Evolutionary conservation across 768 basidiomycete species (phyloP), one percentile per base, ranked within the genome.

Genomic region (Leccinum boreale): DNA sequence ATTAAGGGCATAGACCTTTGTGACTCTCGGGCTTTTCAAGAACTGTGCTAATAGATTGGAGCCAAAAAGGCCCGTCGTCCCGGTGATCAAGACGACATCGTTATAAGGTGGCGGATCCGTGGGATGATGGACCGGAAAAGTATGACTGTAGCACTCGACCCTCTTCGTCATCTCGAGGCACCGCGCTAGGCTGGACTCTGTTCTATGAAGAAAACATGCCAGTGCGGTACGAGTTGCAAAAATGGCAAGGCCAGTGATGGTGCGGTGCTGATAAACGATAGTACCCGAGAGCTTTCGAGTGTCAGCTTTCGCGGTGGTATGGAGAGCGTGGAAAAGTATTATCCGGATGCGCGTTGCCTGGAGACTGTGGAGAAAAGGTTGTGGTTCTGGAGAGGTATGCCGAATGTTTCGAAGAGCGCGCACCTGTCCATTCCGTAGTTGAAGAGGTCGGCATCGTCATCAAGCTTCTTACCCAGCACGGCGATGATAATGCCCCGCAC

Each of bases 321-420:
- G 70, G 4, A 79, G 60, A 14, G 71, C 70, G 2, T 68, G 69
- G 10, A 79, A 59, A 19, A 81, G 62, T 19, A 71, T 65, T 50
- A 77, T 74, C 3, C 77, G 74, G 28, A 79, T 76, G 65, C 73
- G 75, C 0, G 75, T 78, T 19, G 74, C 74, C 59, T 75, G 71
- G 5, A 79, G 50, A 53, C 80, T 81, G 50, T 0, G 9, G 11
- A 54, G 53, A 44, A 5, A 44, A 3, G 35, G 29, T 48, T 12
- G 51, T 15, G 1, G 10, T 19, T 42, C 12, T 15, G 21, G 12
- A 35, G 10, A 19, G 10, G 33, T 12, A 33, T 14, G 24, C 1
- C 8, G 19, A 52, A 5, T 29, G 0, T 33, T 45, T 35, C 10
- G 10, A 49, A 44, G n/a, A 28, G 12, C 1, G 2, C 52, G 24